Evolutionary conservation across 352 stramenopile genomes (phyloP), one percentile per base, ranked within the genome.

Genomic region (Pythium aquatile): DNA sequence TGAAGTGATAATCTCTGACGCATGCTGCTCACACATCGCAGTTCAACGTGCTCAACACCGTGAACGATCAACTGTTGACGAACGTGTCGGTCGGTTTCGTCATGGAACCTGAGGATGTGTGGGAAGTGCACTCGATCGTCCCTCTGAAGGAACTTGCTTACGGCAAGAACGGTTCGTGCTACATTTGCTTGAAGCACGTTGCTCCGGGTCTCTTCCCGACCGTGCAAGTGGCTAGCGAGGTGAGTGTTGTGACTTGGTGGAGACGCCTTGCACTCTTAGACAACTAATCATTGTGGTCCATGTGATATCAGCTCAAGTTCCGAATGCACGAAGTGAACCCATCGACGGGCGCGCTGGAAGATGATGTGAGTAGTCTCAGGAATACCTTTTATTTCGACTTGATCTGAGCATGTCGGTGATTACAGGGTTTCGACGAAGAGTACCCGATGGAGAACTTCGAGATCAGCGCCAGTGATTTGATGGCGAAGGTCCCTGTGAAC

Each of bases 11-110:
- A 32, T 32, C n/a, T 32, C 30, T 58, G 4, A 42, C 49, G 6
- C 10, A 39, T 29, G 68, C 42, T 44, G 28, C 60, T 20, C 37
- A 24, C 20, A 24, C 20, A 68, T 51, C 97, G 24, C 84, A 99
- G 83, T 99, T 99, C 72, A 91, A 88, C 46, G 91, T 99, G 61
- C 85, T 96, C 54, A 99, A 99, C 84, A 99, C 98, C 0, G 96
- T 99, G 55, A 97, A 98, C 56, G 96, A 99, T 62, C 97, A 99
- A 82, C 81, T 98, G 32, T 79, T 99, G 58, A 88, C 93, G 3
- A 96, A 99, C 68, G 92, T 98, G 24, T 94, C 80, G 6, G 82
- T 99, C 32, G 94, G 97, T 42, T 89, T 97, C 51, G 85, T 90
- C 7, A 89, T 92, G 75, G 91, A 98, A 53, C 82, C 83, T 29